Conservation (phyloP, 176 grass and related monocot genomes). For the Dactylis glomerata region DNA sequence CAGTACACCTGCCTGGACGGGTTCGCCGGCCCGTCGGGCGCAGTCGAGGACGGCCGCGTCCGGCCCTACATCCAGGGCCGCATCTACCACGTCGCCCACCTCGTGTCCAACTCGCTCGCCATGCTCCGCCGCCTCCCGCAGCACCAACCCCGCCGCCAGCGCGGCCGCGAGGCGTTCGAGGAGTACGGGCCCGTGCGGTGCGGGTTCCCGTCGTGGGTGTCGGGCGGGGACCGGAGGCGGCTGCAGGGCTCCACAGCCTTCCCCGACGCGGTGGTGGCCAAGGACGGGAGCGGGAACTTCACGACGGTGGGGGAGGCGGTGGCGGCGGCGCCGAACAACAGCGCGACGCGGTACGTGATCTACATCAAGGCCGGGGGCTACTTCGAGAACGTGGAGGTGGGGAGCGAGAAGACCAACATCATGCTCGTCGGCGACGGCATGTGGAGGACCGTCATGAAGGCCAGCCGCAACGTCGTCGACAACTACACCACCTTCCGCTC, state of each 20-base stretch:
- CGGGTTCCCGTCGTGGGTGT: slow-evolving; percentile 74
- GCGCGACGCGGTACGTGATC: slow-evolving; percentile 66
- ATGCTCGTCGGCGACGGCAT: slow-evolving; percentile 90
- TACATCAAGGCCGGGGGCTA: slow-evolving; percentile 73
- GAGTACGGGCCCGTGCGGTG: slow-evolving; percentile 53
- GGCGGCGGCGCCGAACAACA: slow-evolving; percentile 87
- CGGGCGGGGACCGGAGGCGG: slow-evolving; percentile 40
- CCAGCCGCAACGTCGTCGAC: slow-evolving; percentile 72
- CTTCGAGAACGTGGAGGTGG: slow-evolving; percentile 90
- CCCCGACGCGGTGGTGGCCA: slow-evolving; percentile 70
- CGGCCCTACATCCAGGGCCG: slow-evolving; percentile 74
- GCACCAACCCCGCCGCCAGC: not conserved
- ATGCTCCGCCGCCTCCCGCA: slow-evolving; percentile 70
- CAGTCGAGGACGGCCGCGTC: slow-evolving; percentile 49
- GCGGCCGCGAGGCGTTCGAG: not conserved
- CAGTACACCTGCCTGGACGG: slow-evolving; percentile 94
- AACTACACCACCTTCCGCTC: slow-evolving; percentile 95
- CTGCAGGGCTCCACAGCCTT: no score
- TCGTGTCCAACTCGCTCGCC: slow-evolving; percentile 77
- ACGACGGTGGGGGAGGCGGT: slow-evolving; percentile 68
- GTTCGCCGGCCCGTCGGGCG: slow-evolving; percentile 40
- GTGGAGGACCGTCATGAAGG: slow-evolving; percentile 84
- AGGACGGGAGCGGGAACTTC: slow-evolving; percentile 91
- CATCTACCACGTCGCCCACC: slow-evolving; percentile 80
- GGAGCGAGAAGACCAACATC: slow-evolving; percentile 65